Base-by-base conservation (phyloP, 176 grass and related monocot genomes). In the Neostapfia colusana region DNA sequence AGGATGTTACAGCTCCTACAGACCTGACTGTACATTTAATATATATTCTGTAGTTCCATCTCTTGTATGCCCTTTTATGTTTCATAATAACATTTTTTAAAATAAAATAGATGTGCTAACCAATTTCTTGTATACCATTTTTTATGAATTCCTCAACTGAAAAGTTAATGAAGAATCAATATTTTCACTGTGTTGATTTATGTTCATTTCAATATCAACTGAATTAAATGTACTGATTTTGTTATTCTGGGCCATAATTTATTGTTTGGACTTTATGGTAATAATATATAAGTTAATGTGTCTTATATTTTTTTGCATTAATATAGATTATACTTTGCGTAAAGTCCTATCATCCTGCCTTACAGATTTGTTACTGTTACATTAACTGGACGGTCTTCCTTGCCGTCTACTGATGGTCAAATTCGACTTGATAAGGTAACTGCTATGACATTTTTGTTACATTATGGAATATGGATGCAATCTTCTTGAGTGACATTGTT, bases 321-420 rank as follows among this genome's bases (percentile, higher is more conserved):
- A 40, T 51, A 15, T 63, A 55, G 63, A 21, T 49, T 79, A 21
- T 85, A 27, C 56, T 58, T 83, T 24, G 18, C 1, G 41, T 79
- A 46, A 82, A 51, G 35, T 38, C 48, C 24, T 14, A 69, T 26
- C 63, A 63, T 70, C 58, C 38, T 79, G 23, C 55, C 58, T 78
- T 97, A 68, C 85, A 93, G 94, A 89, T 98, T 94, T 92, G 91
- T 98, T 38, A 92, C 89, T 50, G 91, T 92, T 69, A 62, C 79
- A 70, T 82, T 93, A 62, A 98, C 95, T 80, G 70, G 40, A 8
- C 72, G 90, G 16, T 94, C 95, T 82, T 86, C 82, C 42, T 77
- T 98, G 87, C 91, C 95, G 75, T 92, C 91, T 26, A 40, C 69
- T 21, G 81, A 80, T 59, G 95, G 86, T 56, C 76, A 94, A 88